These are phyloP conservation scores for Suillus occidentalis DNA, from an alignment of 768 basidiomycete species.

Conservation along the genomic window DNA sequence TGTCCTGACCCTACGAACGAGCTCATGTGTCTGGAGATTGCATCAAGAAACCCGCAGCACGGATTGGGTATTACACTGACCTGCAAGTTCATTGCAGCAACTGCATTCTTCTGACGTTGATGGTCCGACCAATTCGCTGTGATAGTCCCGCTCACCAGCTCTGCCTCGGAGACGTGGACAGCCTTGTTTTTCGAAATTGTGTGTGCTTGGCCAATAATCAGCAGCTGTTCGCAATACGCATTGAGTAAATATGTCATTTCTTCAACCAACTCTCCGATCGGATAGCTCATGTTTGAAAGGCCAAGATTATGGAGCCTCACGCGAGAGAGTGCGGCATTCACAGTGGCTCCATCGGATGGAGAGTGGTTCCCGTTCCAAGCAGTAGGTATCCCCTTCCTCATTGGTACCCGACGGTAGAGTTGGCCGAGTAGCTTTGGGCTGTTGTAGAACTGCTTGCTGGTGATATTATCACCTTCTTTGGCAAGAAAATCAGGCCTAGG, in stretches of 20 bases:
- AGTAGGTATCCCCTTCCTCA: slow-evolving; percentile 31
- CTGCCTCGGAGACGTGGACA: slow-evolving; percentile 38
- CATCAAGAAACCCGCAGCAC: not conserved
- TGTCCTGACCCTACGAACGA: slow-evolving; percentile 36
- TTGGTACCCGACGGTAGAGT: slow-evolving; percentile 54
- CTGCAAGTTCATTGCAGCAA: slow-evolving; percentile 45
- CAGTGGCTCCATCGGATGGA: slow-evolving; percentile 27
- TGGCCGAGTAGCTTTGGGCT: slow-evolving; percentile 59
- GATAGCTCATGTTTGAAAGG: slow-evolving; percentile 23
- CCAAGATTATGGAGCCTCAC: slow-evolving; percentile 30
- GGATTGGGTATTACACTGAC: slow-evolving; percentile 21
- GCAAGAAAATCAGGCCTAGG: slow-evolving; percentile 66
- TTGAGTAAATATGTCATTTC: slow-evolving; percentile 40
- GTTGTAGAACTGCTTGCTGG: slow-evolving; percentile 40
- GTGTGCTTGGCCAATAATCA: slow-evolving; percentile 35
- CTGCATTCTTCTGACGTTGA: slow-evolving; percentile 38
- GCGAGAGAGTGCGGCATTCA: slow-evolving; percentile 26
- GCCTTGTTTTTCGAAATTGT: slow-evolving; percentile 39
- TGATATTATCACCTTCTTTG: slow-evolving; percentile 48
- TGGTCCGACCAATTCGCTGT: slow-evolving; percentile 44
- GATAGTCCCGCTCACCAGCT: slow-evolving; percentile 47
- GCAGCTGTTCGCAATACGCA: slow-evolving; percentile 34
- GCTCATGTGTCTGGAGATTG: slow-evolving; percentile 37
- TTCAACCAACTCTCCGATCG: slow-evolving; percentile 27
- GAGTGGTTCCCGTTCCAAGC: slow-evolving; percentile 17